phyloP scores from a whole-genome alignment of 1,284 basidiomycete genomes.

The Cutaneotrichosporon sp. region DNA sequence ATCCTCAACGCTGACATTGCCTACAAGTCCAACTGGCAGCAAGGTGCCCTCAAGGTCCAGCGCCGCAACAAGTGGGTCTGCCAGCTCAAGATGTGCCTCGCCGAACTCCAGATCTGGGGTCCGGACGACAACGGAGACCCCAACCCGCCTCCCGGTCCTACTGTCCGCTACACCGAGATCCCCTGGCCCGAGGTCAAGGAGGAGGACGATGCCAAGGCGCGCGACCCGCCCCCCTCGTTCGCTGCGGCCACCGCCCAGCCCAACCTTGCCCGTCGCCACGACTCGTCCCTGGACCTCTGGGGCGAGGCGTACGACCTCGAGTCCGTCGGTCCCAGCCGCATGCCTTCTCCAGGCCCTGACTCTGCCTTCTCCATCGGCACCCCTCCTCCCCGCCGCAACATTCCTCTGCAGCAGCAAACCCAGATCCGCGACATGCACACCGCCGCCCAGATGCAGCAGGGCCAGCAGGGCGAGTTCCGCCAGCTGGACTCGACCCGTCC shows the following conservation, averaged over 20 bases:
- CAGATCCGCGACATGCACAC: background rate
- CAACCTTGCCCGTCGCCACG: slow-evolving; percentile 33
- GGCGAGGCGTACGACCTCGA: slow-evolving; percentile 25
- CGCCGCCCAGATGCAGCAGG: slow-evolving; percentile 2
- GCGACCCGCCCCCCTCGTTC: slow-evolving; percentile 43
- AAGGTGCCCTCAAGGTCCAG: slow-evolving; percentile 63
- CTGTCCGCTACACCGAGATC: slow-evolving; percentile 62
- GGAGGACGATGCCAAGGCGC: slow-evolving; percentile 42
- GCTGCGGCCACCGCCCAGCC: slow-evolving; percentile 32
- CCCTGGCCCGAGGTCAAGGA: slow-evolving; percentile 63
- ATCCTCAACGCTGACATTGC: slow-evolving; percentile 69
- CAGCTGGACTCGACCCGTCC: too few relatives aligned
- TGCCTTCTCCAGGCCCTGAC: slow-evolving; percentile 9
- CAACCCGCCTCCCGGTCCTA: slow-evolving; percentile 52
- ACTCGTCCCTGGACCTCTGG: slow-evolving; percentile 41
- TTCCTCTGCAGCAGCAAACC: background rate
- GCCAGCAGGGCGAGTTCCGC: slow-evolving; percentile 2
- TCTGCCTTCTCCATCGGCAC: slow-evolving; percentile 5
- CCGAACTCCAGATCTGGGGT: slow-evolving; percentile 67
- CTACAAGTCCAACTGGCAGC: slow-evolving; percentile 86
- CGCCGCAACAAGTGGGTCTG: slow-evolving; percentile 89
- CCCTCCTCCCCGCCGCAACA: slow-evolving; percentile 5
- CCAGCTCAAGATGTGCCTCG: slow-evolving; percentile 67
- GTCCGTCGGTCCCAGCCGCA: slow-evolving; percentile 22
- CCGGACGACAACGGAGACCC: slow-evolving; percentile 63